Evolutionary conservation across 2,329 filamentous ascomycete genomes (phyloP), one percentile per base, ranked within the genome.

Genomic region (Xylariaceae sp.): DNA sequence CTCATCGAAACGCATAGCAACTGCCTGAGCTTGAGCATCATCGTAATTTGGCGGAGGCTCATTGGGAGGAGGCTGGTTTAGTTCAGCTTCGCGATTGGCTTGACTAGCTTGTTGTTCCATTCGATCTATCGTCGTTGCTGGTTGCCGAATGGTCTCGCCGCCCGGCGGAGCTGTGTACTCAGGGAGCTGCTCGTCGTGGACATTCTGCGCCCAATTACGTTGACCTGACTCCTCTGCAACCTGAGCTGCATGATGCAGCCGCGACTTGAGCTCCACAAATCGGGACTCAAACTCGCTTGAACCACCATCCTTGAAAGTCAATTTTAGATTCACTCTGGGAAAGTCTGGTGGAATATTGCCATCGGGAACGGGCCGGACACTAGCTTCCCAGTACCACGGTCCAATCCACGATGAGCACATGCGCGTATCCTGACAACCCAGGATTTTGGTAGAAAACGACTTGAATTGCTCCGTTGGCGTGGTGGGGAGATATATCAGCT

Each of bases 251-350:
- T 96, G 88, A 50, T 85, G 78, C 42, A 95, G 68, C 6, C 89
- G 78, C 59, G 95, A 90, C 60, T 88, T 89, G 50, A 96, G 81
- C 42, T 85, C 76, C 55, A 94, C 88, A 58, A 90, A 95, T 39
- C 79, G 79, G 38, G 80, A 78, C 55, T 90, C 84, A 59, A 95
- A 97, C 53, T 95, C 89, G 62, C 86, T 93, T 44, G 90, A 90
- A n/a, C 91, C 91, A 33, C 91, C 91, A 48, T 97, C 90, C 60
- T 89, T 90, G 72, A 97, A 97, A 17, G 84, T 89, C 55, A 96
- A 76, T 61, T 87, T 89, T 51, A 95, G 65, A 56, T 93, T 88
- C 33, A 95, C 73, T 19, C 83, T 80, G 15, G 83, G 76, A 47
- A 88, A 76, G 17, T 84, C 73, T 4, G 83, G 67, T 1, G 90